Evolutionary conservation across 164 flowering plant species (phyloP), one percentile per base, ranked within the genome.

Genomic region (Brasenia schreberi): DNA sequence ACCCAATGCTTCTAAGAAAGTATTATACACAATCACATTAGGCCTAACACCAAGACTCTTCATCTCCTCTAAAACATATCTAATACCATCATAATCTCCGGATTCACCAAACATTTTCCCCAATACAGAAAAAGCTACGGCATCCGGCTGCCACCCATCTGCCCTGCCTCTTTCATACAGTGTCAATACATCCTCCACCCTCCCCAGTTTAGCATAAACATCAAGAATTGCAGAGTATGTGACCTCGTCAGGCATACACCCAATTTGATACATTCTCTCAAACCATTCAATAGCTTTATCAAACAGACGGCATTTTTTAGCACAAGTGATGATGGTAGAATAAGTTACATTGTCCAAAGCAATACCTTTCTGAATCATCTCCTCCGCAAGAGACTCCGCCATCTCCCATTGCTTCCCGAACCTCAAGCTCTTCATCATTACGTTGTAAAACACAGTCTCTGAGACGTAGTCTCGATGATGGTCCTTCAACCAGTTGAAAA

Each of bases 211-310:
- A 4, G 90, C 95, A 83, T 89, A 94, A 64, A 91, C 95, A 81
- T 94, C 97, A 61, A 94, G 71, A 65, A 89, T 73, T 64, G 92
- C 92, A 61, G 95, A 94, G 65, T 89, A 94, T 19, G 97, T 94
- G 10, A 94, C 96, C 76, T 94, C 97, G 77, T 90, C 98, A 63
- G 98, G 98, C 91, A 89, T 85, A 69, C 88, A 68, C 39, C 96
- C 96, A 42, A 92, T 88, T 65, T 78, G 82, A 67, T 91, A 91
- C 96, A 94, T 91, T 74, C 83, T 83, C 77, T 91, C 97, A 76
- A 91, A 94, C 99, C 99, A 94, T 72, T 86, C 87, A 52, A 89
- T 77, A 7, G 97, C 96, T 75, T 88, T 85, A 33, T 91, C 96
- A 73, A 81, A 88, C 27, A 66, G 75, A 62, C 66, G 65, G 56